phyloP scores from a whole-genome alignment of 108 stramenopile genomes.

The Chaetoceros muelleri region DNA sequence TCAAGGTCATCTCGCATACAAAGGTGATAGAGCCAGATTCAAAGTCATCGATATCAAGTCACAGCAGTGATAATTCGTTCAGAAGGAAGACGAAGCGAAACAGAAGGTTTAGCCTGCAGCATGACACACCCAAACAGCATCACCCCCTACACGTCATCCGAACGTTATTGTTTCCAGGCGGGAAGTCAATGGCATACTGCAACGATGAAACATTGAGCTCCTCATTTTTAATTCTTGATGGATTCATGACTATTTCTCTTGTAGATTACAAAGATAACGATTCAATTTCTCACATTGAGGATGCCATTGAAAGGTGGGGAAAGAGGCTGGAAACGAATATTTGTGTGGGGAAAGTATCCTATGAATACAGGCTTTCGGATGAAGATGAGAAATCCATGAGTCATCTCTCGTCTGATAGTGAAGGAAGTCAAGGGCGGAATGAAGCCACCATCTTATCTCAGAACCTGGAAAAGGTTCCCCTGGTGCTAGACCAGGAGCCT shows the following conservation, averaged over 20 bases:
- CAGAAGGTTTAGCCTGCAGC: too few relatives aligned
- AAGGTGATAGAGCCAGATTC: too few relatives aligned
- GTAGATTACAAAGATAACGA: too few relatives aligned
- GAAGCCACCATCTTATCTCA: background rate
- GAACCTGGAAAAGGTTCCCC: background rate
- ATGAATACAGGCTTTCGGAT: background rate
- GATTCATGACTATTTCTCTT: background rate
- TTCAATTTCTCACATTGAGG: background rate
- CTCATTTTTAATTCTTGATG: conserved; percentile 20
- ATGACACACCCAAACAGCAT: too few relatives aligned
- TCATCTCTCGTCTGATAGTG: background rate
- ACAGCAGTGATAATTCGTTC: background rate
- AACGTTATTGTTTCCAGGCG: background rate
- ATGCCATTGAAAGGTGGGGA: background rate
- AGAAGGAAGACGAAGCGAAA: background rate
- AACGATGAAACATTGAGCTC: background rate
- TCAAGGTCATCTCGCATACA: too few relatives aligned
- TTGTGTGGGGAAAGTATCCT: background rate
- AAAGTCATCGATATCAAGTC: too few relatives aligned
- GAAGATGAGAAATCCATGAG: background rate
- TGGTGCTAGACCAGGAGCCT: background rate
- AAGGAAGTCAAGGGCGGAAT: background rate
- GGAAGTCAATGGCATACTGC: background rate
- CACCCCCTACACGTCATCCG: background rate
- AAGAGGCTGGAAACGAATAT: background rate